Base-by-base conservation (phyloP, 148 eudicot genomes). In the Spergularia marina region DNA sequence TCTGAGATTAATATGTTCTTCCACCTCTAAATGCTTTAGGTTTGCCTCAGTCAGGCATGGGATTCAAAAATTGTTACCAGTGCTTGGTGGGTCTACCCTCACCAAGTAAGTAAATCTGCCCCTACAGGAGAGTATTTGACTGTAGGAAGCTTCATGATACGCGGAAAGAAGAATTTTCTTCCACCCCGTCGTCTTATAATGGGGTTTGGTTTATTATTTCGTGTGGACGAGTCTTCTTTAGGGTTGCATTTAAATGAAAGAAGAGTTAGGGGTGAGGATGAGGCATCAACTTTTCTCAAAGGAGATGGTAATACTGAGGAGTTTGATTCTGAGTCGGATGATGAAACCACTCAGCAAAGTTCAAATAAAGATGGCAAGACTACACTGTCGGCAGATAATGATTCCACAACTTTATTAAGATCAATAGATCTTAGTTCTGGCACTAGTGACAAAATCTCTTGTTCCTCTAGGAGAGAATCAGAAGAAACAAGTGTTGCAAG, bases 61-160 rank as follows among this genome's bases (percentile, higher is more conserved):
- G 89, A 95, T 84, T 90, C 98, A 63, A 95, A 95, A 87, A 95
- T 95, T 76, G 97, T 95, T 30, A 95, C 98, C 18, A 95, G 98
- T 88, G 98, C 98, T 76, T 95, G 98, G 98, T 95, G 98, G 98
- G 98, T 95, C 68, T 95, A 92, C 73, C 98, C 98, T 84, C 87
- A 92, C 83, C 98, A 95, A 83, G 98, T 95, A 73, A 90, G 94
- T 73, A 95, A 95, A 86, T 90, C 98, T 74, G 98, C 98, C 79
- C 98, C 98, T 30, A 95, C 97, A 0, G 97, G 98, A 58, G 98
- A 95, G 81, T 95, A 95, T 86, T 96, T 95, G 68, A 92, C 98
- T 53, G 96, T 90, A 54, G 98, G 97, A 76, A 95, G 97, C 83
- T 95, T 95, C 87, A 95, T 95, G 97, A 89, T 95, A 71, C 97